Evolutionary conservation across 2,329 filamentous ascomycete species (phyloP).

Genomic region (Xylaria sp.): DNA sequence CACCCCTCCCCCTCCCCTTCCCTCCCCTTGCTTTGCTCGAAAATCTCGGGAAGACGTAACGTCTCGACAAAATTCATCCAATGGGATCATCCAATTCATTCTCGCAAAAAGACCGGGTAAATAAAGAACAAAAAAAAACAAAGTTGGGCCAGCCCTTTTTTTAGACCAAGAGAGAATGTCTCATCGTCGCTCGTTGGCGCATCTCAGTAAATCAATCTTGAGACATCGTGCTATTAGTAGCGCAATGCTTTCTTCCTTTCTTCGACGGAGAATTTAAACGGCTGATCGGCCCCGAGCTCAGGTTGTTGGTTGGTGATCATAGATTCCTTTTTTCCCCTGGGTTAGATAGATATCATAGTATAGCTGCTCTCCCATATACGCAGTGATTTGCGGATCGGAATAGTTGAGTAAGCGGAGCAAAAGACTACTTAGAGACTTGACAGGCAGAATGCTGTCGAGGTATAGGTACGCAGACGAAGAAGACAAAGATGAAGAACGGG

Average conservation of each 20-base stretch:
- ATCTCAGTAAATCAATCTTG: slow-evolving; percentile 42
- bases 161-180: slow-evolving; percentile 34
- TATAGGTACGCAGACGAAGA: slow-evolving; percentile 11
- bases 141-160: slow-evolving; percentile 29
- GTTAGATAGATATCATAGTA: slow-evolving; percentile 30
- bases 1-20: slow-evolving; percentile 5
- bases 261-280: slow-evolving; percentile 45
- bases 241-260: slow-evolving; percentile 32
- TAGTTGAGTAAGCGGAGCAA: slow-evolving; percentile 18
- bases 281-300: slow-evolving; percentile 42
- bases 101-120: too few species aligned
- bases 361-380: not conserved
- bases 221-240: slow-evolving; percentile 30
- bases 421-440: not conserved
- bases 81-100: slow-evolving; percentile 40
- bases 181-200: slow-evolving; percentile 45
- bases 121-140: slow-evolving; percentile 11
- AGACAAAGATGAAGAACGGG: too few species aligned
- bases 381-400: slow-evolving; percentile 11
- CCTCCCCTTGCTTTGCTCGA: too few species aligned
- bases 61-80: slow-evolving; percentile 43
- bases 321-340: slow-evolving; percentile 1
- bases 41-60: slow-evolving; percentile 38
- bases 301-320: slow-evolving; percentile 24
- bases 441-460: not conserved